phyloP scores from a whole-genome alignment of 208 protist genomes.

The Novymonas esmeraldas region DNA sequence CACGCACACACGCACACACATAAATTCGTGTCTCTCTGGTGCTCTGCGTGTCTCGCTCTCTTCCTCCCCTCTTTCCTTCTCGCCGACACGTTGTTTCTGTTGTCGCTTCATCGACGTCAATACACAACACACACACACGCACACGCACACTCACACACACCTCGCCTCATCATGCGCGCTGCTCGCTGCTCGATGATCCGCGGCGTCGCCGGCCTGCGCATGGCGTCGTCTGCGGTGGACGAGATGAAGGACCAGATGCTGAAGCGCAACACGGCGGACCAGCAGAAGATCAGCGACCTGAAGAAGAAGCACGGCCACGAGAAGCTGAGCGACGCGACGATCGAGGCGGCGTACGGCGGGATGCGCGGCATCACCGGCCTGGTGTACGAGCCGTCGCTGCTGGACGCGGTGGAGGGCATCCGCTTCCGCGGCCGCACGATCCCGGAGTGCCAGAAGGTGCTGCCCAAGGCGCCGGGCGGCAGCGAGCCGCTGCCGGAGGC shows the following conservation, averaged over 20 bases:
- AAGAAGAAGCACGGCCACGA: constrained; percentile 80
- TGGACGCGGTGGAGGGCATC: constrained; percentile 97
- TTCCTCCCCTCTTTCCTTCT: neutral
- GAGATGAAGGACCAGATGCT: constrained; percentile 63
- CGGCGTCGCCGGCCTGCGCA: constrained; percentile 23
- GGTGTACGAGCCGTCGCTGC: constrained; percentile 96
- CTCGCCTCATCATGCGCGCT: constrained; percentile 39
- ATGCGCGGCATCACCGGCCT: constrained; percentile 96
- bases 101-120: too few relatives aligned
- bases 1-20: too few relatives aligned
- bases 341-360: constrained; percentile 93
- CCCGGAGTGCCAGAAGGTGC: constrained; percentile 92
- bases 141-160: neutral
- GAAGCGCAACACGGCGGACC: constrained; percentile 40
- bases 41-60: too few relatives aligned
- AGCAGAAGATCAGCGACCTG: constrained; percentile 81
- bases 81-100: too few relatives aligned
- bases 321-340: constrained; percentile 89
- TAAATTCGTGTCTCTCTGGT: too few relatives aligned
- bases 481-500: constrained; percentile 95
- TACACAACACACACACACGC: neutral
- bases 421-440: constrained; percentile 96
- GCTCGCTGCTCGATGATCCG: constrained; percentile 29
- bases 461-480: constrained; percentile 89
- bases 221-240: constrained; percentile 37